Evolutionary conservation across 169 alveolate species (phyloP).

Genomic region (Miamiensis avidus): DNA sequence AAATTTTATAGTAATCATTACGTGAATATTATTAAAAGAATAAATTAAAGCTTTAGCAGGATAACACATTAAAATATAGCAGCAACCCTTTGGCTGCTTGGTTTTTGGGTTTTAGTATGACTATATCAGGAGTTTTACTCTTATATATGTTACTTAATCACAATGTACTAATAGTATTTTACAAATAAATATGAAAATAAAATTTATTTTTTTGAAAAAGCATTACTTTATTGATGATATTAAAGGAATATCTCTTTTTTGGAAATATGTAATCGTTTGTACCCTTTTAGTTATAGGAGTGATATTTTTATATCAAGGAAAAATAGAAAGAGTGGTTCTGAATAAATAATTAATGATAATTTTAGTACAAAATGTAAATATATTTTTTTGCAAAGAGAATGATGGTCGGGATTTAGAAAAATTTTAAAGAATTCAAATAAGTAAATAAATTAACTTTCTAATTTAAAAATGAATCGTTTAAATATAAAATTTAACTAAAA

Average conservation of each 20-base stretch:
- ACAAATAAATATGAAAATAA: too few species aligned
- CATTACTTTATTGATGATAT: neutral
- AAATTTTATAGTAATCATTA: neutral
- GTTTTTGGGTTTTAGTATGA: neutral
- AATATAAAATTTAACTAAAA: too few species aligned
- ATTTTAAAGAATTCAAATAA: too few species aligned
- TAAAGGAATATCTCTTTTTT: neutral
- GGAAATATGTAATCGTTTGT: neutral
- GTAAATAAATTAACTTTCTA: neutral
- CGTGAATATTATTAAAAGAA: neutral
- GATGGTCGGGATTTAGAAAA: neutral
- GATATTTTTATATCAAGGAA: neutral
- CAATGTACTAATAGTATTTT: neutral
- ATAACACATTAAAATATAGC: too few species aligned
- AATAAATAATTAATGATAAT: too few species aligned
- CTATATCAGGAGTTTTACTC: neutral
- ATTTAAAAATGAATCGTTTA: neutral
- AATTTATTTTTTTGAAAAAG: neutral
- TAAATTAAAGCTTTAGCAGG: too few species aligned
- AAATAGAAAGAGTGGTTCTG: neutral
- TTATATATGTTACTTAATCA: neutral
- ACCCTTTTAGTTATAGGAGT: neutral
- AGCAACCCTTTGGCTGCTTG: neutral
- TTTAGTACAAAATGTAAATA: neutral
- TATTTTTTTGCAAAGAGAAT: neutral